Evolutionary conservation across 257 asterid genomes (phyloP).

Genomic region (Paraleonurus japonicus): DNA sequence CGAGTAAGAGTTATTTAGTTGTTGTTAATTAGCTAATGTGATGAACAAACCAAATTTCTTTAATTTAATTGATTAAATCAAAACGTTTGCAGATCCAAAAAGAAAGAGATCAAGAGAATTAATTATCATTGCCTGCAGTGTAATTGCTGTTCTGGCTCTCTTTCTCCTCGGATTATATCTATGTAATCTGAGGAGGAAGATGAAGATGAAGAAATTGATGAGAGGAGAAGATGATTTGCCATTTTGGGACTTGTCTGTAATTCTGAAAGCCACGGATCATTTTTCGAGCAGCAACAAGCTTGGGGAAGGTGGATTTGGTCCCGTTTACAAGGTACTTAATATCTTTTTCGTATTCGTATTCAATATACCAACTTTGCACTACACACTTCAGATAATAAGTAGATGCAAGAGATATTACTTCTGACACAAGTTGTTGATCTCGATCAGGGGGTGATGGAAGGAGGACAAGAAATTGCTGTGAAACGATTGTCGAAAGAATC

Average conservation of each 20-base stretch:
- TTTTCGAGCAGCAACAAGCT: conserved; percentile 23
- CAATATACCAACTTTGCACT: not conserved
- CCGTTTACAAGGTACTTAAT: conserved; percentile 32
- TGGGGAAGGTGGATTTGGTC: conserved; percentile 37
- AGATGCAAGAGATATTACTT: no score
- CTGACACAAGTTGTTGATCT: not conserved
- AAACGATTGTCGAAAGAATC: conserved; percentile 28
- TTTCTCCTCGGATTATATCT: not conserved
- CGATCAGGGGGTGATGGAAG: conserved; percentile 28
- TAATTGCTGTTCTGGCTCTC: conserved; percentile 12
- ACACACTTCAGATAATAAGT: no score
- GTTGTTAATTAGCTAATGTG: not conserved
- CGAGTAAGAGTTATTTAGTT: not conserved
- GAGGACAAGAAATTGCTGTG: conserved; percentile 35
- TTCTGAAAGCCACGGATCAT: conserved; percentile 26
- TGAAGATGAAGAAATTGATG: not conserved
- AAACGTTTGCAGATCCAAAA: not conserved
- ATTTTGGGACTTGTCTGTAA: conserved; percentile 18
- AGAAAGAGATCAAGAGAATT: not conserved
- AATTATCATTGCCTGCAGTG: not conserved
- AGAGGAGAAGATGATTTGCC: conserved; percentile 15
- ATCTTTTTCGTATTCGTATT: not conserved
- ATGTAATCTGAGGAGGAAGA: conserved; percentile 18
- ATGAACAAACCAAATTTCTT: not conserved
- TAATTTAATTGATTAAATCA: not conserved